Evolutionary conservation across 1,284 basidiomycete genomes (phyloP), one percentile per base, ranked within the genome.

Genomic region (Rhodofomes roseus): DNA sequence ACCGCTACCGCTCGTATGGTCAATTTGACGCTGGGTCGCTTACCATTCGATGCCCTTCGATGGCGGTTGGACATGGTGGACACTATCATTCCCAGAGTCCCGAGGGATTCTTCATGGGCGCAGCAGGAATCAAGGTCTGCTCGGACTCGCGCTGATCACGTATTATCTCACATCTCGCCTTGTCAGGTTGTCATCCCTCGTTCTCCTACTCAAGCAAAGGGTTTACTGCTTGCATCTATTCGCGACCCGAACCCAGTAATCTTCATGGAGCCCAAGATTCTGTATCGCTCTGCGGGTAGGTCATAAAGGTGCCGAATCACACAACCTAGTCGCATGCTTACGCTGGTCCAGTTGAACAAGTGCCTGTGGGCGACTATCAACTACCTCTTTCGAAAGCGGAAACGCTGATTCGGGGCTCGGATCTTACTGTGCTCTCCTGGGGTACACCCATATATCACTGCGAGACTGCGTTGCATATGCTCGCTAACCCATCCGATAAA

Each of bases 61-160:
- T 94, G 86, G 87, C 92, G 14, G 95, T 96, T 66, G 94, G 95
- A 0, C 95, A 96, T 71, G 95, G 95, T 44, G 96, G 91, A 14
- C 74, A 96, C 60, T 98, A 98, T 71, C 95, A 98, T 70, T 95
- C 92, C 4, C 95, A 98, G 74, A 93, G 91, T 58, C 94, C 95
- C 1, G 95, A 98, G 77, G 95, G 92, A 0, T 98, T 89, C 76
- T 98, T 97, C 74, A 85, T 97, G 78, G 93, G 90, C 51, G 95
- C 93, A 1, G 81, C 93, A 0, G 96, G 95, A 0, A 69, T 98
- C 41, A 96, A 96, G 81, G 94, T 94, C 60, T 12, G 1, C 18
- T 4, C n/a, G 27, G 5, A 4, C 12, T 14, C 18, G 7, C 12
- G 34, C 16, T 25, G 12, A 46, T 25, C 29, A 29, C 43, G 11